These are phyloP conservation scores for Aspergillus bertholletiae DNA, from an alignment of 495 filamentous ascomycete genomes.

Conservation along the genomic window DNA sequence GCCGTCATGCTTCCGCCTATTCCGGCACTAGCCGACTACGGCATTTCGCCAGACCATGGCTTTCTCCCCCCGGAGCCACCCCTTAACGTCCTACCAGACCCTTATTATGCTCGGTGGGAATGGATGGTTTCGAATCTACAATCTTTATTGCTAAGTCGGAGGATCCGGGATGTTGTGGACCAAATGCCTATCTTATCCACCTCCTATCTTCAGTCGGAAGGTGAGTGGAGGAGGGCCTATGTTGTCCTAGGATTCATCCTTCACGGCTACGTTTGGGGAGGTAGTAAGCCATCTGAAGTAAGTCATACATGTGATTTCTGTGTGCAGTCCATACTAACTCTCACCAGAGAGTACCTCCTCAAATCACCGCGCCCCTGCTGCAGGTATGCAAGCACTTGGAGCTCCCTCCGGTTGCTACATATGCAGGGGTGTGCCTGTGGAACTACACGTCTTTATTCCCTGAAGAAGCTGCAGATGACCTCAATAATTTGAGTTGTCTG, in stretches of 20 bases:
- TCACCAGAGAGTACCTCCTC: constrained; percentile 71
- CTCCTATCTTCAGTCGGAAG: constrained; percentile 68
- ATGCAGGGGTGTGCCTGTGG: constrained; percentile 88
- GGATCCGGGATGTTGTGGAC: constrained; percentile 72
- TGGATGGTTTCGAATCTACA: constrained; percentile 79
- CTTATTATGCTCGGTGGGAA: constrained; percentile 95
- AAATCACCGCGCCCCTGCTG: constrained; percentile 80
- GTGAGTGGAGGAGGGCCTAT: constrained; percentile 92
- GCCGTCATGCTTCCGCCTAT: constrained; percentile 76
- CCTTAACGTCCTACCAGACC: constrained; percentile 72
- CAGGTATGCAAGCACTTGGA: constrained; percentile 76
- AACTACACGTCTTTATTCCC: constrained; percentile 90
- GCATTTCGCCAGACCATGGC: constrained; percentile 78
- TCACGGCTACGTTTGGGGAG: constrained; percentile 95
- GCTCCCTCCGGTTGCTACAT: constrained; percentile 91
- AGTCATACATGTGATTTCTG: constrained; percentile 6
- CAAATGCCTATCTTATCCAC: constrained; percentile 78
- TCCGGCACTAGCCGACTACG: constrained; percentile 76
- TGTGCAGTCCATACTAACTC: constrained; percentile 10
- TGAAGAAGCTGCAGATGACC: constrained; percentile 71
- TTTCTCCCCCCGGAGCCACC: constrained; percentile 87
- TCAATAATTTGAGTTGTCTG: constrained; percentile 81
- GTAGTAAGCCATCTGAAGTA: constrained; percentile 75
- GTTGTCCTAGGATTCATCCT: constrained; percentile 81
- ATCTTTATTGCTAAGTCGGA: constrained; percentile 75